Evolutionary conservation across 495 filamentous ascomycete genomes (phyloP), one percentile per base, ranked within the genome.

Genomic region (Penicillium cinerascens): DNA sequence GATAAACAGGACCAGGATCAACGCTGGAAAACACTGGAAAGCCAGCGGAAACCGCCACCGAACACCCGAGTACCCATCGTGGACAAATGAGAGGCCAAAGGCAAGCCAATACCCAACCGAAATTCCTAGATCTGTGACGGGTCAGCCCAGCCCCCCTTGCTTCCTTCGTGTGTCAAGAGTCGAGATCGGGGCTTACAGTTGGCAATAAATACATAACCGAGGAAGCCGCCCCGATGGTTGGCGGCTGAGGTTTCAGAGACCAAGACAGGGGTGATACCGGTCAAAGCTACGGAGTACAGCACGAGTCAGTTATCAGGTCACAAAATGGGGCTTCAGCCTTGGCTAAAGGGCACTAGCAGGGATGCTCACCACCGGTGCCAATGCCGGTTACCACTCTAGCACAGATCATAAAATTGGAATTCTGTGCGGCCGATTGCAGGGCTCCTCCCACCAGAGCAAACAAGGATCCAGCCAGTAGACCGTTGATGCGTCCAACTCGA

Each of bases 71-170:
- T 78, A 72, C 22, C 75, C 77, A 47, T 75, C 59, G 45, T 80
- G 59, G 54, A 82, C 65, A 47, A 77, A 79, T n/a, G 79, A 70
- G 39, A 83, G 67, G 35, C 80, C 78, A 52, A 82, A 85, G 18
- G 78, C 76, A 52, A 84, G 68, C 82, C 82, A 86, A 65, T 85
- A 85, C 6, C 81, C 81, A 22, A 85, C 63, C 2, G 77, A 75
- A 33, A 87, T 82, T 45, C 82, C 82, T 15, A 83, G 68, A 56
- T 81, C 76, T 79, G 22, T 29, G 35, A 20, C 33, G 5, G 10
- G 16, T 29, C 26, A 29, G 7, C 1, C 7, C 11, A 6, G 5
- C 26, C 26, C n/a, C n/a, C n/a, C n/a, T n/a, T n/a, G 26, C 26
- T 29, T 7, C 25, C 7, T 26, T 29, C 26, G 1, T 8, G 26